phyloP scores from a whole-genome alignment of 225 moss, liverwort and hornwort genomes.

The Climacium dendroides region DNA sequence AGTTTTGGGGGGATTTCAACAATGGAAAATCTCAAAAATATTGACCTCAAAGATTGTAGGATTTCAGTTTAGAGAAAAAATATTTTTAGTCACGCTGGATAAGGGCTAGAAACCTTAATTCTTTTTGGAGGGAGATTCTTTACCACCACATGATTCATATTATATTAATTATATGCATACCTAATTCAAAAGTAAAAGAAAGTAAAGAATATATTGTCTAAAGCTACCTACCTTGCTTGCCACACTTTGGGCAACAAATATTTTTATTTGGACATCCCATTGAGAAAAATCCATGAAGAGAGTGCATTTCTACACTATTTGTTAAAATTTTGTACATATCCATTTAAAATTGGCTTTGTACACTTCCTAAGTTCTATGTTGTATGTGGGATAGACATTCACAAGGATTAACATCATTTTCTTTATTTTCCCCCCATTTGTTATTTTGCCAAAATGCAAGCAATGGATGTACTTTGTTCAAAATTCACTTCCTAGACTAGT shows the following conservation, averaged over 20 bases:
- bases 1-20: neutral
- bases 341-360: neutral
- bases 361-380: neutral
- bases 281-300: neutral
- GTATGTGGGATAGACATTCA: neutral
- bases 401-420: neutral
- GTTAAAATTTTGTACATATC: too few species aligned
- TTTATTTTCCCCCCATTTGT: neutral
- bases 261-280: neutral
- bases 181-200: too few species aligned
- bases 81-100: too few species aligned
- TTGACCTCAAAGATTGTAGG: neutral
- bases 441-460: neutral
- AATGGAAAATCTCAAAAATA: neutral
- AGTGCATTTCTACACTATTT: neutral
- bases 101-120: neutral
- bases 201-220: neutral
- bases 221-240: neutral
- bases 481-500: neutral
- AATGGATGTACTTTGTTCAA: rapidly evolving
- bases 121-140: neutral
- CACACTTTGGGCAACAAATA: neutral
- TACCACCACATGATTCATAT: neutral
- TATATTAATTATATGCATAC: neutral
- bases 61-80: neutral